Evolutionary conservation across 345 rosid genomes (phyloP), one percentile per base, ranked within the genome.

Genomic region (Eucalyptus decipiens): DNA sequence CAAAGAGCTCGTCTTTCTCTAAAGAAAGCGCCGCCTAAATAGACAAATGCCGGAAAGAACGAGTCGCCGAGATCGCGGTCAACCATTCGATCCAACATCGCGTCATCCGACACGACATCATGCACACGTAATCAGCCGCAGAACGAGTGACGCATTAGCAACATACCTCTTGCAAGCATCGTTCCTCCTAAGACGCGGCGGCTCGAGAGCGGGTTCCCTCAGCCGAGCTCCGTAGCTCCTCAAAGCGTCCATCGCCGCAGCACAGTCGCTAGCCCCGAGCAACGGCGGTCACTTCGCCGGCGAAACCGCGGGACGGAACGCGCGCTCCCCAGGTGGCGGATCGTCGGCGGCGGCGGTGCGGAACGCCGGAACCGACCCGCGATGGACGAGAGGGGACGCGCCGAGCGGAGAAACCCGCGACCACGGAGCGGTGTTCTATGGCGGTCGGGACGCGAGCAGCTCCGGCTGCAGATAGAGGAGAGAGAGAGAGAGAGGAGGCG

Each of bases 151-250:
- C 30, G 8, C 17, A 52, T 12, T 9, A 47, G 85, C 85, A 2
- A 19, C n/a, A 6, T 11, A 95, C 98, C 98, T 95, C 88, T 92
- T 93, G 90, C 37, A 88, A 30, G 89, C 21, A 93, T 49, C 83
- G 83, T 28, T 40, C 85, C 47, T 21, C 4, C 47, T 89, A 76
- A 93, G 91, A 34, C 91, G 91, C 52, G 91, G 89, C 32, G 92
- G 43, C 72, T 88, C 94, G 92, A 92, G 91, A 50, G 88, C 87
- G 23, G 91, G 87, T 15, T 92, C 95, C 86, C 90, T 89, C 90
- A 92, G 89, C 91, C 90, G 89, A 85, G 88, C 60, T 65, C 94
- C 88, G 90, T 62, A 91, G 90, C 93, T 56, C 91, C 89, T 93
- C 92, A 95, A 91, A 67, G 91, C 88, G 50, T 89, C 92, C 97